Evolutionary conservation across 352 stramenopile genomes (phyloP), one percentile per base, ranked within the genome.

Genomic region (Phytopythium ostracodes): DNA sequence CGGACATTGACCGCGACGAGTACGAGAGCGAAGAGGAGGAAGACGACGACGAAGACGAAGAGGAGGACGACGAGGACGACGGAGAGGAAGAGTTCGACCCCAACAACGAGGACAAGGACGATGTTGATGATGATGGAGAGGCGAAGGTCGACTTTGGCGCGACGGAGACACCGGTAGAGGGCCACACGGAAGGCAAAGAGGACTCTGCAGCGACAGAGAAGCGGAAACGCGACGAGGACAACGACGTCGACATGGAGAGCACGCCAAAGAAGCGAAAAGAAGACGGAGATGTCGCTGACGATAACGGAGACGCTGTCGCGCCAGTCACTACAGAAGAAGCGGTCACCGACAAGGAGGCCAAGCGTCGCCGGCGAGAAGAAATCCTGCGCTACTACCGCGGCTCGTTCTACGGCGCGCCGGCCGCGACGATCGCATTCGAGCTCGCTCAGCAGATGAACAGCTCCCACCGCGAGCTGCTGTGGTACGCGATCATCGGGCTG

Each of bases 401-500:
- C 24, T 96, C 89, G 11, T 98, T 92, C 66, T 78, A 88, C 52
- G 85, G 87, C 22, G 80, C 84, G 0, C 79, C 88, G 0, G 85
- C 84, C 0, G 76, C 89, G 7, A 83, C 81, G 1, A 76, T 97
- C n/a, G 75, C 89, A 31, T 96, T 88, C 44, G 77, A 94, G 55
- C 63, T 97, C 27, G 82, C 87, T 1, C 79, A 94, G 44, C 85
- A 95, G 51, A 73, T 96, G 52, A 96, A 96, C 60, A 87, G 76
- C 35, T 79, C 81, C 15, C 87, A 86, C 49, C 89, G 88, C 11
- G 92, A 98, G 64, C 60, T 98, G 56, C 74, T 99, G 14, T 99
- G 97, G 97, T 92, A 98, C 47, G 96, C 96, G n/a, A 98, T 98
- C 66, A 84, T 99, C 9, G 97, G 96, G 2, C 81, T 99, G 1